Evolutionary conservation across 768 basidiomycete species (phyloP).

Genomic region (Pleurotus ostreatus): DNA sequence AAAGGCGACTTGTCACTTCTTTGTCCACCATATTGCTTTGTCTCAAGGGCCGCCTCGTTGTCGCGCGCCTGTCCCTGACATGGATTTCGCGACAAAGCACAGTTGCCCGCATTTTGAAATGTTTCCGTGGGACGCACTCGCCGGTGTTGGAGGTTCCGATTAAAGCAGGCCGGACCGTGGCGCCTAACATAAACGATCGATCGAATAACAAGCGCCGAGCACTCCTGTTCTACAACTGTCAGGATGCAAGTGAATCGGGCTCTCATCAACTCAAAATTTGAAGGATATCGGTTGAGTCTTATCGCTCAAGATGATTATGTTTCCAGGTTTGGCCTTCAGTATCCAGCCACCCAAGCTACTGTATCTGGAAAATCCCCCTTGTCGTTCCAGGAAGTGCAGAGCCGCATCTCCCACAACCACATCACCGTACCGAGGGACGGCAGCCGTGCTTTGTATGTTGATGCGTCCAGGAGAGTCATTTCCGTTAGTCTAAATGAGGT

Average conservation of each 20-base stretch:
- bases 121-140: neutral
- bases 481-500: constrained; percentile 56
- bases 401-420: constrained; percentile 83
- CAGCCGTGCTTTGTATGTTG: constrained; percentile 61
- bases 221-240: neutral
- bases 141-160: neutral
- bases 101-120: too few species aligned
- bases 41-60: neutral
- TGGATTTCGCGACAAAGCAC: too few species aligned
- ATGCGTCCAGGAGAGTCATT: constrained; percentile 58
- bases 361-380: constrained; percentile 58
- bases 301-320: constrained; percentile 56
- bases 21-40: constrained; percentile 7
- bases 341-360: constrained; percentile 58
- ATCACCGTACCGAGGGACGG: constrained; percentile 46
- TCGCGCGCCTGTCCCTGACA: neutral
- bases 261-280: constrained; percentile 78
- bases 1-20: neutral
- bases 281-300: constrained; percentile 73
- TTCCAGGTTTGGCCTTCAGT: constrained; percentile 44
- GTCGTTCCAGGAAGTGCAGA: constrained; percentile 79
- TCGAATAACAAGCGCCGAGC: neutral
- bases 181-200: neutral
- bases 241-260: constrained; percentile 30
- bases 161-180: neutral